A percentile compares a stretch with the other conserved stretches of the same genome.
Evolutionary conservation across 2,329 filamentous ascomycete species (phyloP).

Genomic region (Fusarium sp.): DNA sequence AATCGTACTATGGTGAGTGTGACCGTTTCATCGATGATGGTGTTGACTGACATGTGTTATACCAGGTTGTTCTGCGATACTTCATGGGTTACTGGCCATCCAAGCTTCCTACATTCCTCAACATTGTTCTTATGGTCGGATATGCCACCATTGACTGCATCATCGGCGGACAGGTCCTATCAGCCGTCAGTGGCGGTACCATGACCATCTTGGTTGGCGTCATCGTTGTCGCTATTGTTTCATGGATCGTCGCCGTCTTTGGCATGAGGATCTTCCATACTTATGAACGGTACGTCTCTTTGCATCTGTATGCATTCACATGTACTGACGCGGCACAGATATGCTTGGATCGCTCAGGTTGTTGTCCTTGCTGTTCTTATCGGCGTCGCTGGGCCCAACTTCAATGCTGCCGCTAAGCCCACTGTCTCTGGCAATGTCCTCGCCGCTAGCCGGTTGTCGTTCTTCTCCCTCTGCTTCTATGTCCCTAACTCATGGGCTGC

Average conservation of each 20-base stretch:
- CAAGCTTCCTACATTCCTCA: slow-evolving; percentile 45
- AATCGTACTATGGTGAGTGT: slow-evolving; percentile 74
- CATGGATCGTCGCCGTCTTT: slow-evolving; percentile 75
- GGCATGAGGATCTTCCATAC: slow-evolving; percentile 66
- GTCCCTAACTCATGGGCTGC: slow-evolving; percentile 67
- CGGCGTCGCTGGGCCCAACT: slow-evolving; percentile 70
- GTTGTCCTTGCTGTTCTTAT: slow-evolving; percentile 78
- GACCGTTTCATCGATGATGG: no score
- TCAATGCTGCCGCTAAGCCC: slow-evolving; percentile 68
- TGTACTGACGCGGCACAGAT: slow-evolving; percentile 35
- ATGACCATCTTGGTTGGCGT: slow-evolving; percentile 80
- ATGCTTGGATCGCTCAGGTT: slow-evolving; percentile 71
- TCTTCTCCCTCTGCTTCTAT: slow-evolving; percentile 74
- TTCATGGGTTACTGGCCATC: slow-evolving; percentile 73
- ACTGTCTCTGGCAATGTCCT: slow-evolving; percentile 68
- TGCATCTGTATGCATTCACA: not conserved
- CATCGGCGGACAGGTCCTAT: slow-evolving; percentile 79
- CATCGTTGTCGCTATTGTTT: slow-evolving; percentile 77
- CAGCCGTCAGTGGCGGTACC: slow-evolving; percentile 71
- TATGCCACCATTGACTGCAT: slow-evolving; percentile 84
- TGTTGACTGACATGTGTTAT: not conserved
- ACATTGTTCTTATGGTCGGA: slow-evolving; percentile 73
- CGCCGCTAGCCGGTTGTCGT: slow-evolving; percentile 69
- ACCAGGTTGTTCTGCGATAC: slow-evolving; percentile 72
- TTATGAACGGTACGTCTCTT: slow-evolving; percentile 66